A percentile compares a stretch with the other conserved stretches of the same genome.
Conservation (phyloP, 2,329 filamentous ascomycete species). For the Epichloe amarillans region DNA sequence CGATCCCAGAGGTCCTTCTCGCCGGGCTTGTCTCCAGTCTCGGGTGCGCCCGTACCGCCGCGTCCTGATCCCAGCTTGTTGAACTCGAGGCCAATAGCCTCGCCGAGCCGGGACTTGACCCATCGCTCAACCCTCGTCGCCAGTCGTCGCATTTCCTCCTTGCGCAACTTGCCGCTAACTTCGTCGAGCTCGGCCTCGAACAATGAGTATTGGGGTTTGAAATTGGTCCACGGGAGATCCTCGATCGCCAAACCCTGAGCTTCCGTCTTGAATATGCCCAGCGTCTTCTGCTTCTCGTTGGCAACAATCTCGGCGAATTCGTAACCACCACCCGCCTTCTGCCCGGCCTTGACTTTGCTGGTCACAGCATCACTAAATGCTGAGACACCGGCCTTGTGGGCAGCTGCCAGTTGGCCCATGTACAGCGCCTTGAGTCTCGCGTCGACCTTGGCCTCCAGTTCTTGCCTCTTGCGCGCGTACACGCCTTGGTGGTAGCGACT, state of each 20-base stretch:
- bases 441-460: constrained; percentile 80
- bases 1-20: constrained; percentile 94
- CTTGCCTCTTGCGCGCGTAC: constrained; percentile 70
- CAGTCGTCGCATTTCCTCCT: constrained; percentile 90
- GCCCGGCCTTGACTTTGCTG: constrained; percentile 75
- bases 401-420: constrained; percentile 73
- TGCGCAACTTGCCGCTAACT: constrained; percentile 69
- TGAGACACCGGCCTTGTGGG: constrained; percentile 75
- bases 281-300: constrained; percentile 62
- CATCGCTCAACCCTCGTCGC: constrained; percentile 86
- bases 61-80: constrained; percentile 87
- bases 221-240: constrained; percentile 77
- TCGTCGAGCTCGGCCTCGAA: constrained; percentile 88
- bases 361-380: constrained; percentile 81
- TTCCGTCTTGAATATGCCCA: constrained; percentile 63
- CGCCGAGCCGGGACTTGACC: constrained; percentile 77
- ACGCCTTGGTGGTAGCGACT: constrained; percentile 96
- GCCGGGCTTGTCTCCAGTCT: constrained; percentile 58
- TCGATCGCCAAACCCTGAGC: constrained; percentile 63
- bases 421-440: constrained; percentile 78
- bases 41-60: constrained; percentile 68
- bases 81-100: constrained; percentile 85
- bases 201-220: constrained; percentile 62
- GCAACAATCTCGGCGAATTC: constrained; percentile 93
- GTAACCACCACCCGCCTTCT: constrained; percentile 81